Evolutionary conservation across 202 grass and related monocot genomes (phyloP), one percentile per base, ranked within the genome.

Genomic region (Tripidium arundinaceum): DNA sequence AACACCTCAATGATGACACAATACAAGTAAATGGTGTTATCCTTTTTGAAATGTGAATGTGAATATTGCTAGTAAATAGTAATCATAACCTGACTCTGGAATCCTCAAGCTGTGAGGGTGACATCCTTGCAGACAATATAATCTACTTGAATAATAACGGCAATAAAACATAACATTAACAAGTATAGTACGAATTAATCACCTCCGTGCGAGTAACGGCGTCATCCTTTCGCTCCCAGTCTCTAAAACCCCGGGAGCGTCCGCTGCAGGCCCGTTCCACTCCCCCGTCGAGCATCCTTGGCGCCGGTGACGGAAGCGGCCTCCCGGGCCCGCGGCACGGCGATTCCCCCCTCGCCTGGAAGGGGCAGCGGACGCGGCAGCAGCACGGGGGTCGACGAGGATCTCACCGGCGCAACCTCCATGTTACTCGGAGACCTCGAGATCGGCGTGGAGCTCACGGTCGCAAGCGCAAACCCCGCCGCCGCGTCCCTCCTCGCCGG

Each of bases 381-480:
- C 65, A 40, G 52, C 74, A 89, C 77, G 66, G 80, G 90, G 49
- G 80, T 78, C 75, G 86, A 83, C 63, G 87, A 82, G 19, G 83
- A 86, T 65, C 91, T 85, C n/a, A 41, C 47, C 2, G 86, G 80
- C 24, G 39, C 64, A 22, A 84, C 64, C 79, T 90, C 89, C 78
- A 85, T 49, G 75, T 79, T 89, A 7, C 83, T 89, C 68, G 76
- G 60, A 2, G 89, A 90, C 63, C 68, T 60, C 36, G 79, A 87
- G 80, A 82, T 81, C 41, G 81, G 82, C 36, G 88, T 74, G 42
- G 89, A 89, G 70, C 83, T 78, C 15, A 77, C 65, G 13, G 86
- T 81, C 40, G 75, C 49, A 46, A 85, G 62, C 25, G 31, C 68
- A 25, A 69, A 77, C 14, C 70, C 58, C 10, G 31, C 71, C 22